A percentile compares a stretch with the other conserved stretches of the same genome.
phyloP scores from a whole-genome alignment of 768 basidiomycete genomes.

The Trametes punicea region DNA sequence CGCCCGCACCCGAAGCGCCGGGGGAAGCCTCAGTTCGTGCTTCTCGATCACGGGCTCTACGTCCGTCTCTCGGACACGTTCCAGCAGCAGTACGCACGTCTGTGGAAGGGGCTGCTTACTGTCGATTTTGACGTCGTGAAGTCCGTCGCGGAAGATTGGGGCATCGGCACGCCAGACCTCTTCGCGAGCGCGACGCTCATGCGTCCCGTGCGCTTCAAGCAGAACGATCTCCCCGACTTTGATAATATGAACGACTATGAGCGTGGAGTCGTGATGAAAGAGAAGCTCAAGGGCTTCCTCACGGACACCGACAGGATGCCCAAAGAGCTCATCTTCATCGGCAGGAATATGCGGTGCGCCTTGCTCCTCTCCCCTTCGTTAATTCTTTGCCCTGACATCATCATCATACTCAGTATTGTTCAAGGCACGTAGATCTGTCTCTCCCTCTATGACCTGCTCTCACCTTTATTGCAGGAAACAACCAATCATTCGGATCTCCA shows the following conservation, averaged over 20 bases:
- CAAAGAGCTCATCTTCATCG: slow-evolving; percentile 69
- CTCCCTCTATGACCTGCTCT: not conserved
- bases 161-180: slow-evolving; percentile 66
- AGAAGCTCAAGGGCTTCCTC: slow-evolving; percentile 61
- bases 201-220: slow-evolving; percentile 50
- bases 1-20: slow-evolving; percentile 47
- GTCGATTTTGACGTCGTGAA: slow-evolving; percentile 54
- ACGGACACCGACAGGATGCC: slow-evolving; percentile 76
- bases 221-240: slow-evolving; percentile 24
- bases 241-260: slow-evolving; percentile 59
- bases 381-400: not conserved
- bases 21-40: slow-evolving; percentile 58
- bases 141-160: slow-evolving; percentile 56
- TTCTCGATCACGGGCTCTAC: slow-evolving; percentile 93
- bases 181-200: slow-evolving; percentile 73
- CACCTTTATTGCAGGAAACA: slow-evolving; percentile 50
- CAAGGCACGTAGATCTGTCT: slow-evolving; percentile 28
- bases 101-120: slow-evolving; percentile 69
- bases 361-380: not conserved
- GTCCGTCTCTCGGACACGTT: slow-evolving; percentile 68
- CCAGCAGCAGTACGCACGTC: slow-evolving; percentile 66
- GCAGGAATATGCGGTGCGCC: slow-evolving; percentile 67
- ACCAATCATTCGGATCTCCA: slow-evolving; percentile 79
- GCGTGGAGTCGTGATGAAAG: slow-evolving; percentile 64
- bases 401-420: slow-evolving; percentile 28